A percentile compares a stretch with the other conserved stretches of the same genome.
These are phyloP conservation scores for Aspergillus sp. DNA, from an alignment of 2,329 filamentous ascomycete genomes.

Conservation along the genomic window DNA sequence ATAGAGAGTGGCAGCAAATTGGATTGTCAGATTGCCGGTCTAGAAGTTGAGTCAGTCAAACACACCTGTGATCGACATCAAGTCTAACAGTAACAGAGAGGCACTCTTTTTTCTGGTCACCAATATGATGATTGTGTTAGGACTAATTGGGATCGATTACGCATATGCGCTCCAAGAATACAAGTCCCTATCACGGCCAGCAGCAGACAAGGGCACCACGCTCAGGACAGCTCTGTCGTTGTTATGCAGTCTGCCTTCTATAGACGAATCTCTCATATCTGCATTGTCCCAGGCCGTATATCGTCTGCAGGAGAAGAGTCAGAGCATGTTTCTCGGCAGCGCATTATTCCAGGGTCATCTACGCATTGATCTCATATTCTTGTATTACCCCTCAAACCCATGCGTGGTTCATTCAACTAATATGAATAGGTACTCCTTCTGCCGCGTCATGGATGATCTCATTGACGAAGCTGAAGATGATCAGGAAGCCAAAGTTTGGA, in stretches of 20 bases:
- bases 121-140: constrained; percentile 70
- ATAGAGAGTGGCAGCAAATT: constrained; percentile 70
- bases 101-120: constrained; percentile 72
- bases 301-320: constrained; percentile 64
- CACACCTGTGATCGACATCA: not conserved
- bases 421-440: constrained; percentile 66
- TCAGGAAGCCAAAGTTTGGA: not conserved
- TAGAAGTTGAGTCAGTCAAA: constrained; percentile 63
- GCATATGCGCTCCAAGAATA: constrained; percentile 61
- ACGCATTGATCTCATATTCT: constrained; percentile 66
- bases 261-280: constrained; percentile 55
- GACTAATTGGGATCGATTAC: constrained; percentile 69
- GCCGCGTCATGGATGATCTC: constrained; percentile 71
- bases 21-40: constrained; percentile 59
- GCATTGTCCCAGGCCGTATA: constrained; percentile 62
- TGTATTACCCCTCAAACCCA: constrained; percentile 42
- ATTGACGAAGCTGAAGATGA: constrained; percentile 63
- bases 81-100: constrained; percentile 46
- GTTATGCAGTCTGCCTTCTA: constrained; percentile 49
- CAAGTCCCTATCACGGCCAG: not conserved
- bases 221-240: not conserved
- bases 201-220: constrained; percentile 27
- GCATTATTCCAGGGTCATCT: constrained; percentile 68
- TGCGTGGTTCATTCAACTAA: constrained; percentile 12
- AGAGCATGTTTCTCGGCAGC: constrained; percentile 73